Evolutionary conservation across 2,329 filamentous ascomycete genomes (phyloP).

Genomic region (Neurospora crassa): DNA sequence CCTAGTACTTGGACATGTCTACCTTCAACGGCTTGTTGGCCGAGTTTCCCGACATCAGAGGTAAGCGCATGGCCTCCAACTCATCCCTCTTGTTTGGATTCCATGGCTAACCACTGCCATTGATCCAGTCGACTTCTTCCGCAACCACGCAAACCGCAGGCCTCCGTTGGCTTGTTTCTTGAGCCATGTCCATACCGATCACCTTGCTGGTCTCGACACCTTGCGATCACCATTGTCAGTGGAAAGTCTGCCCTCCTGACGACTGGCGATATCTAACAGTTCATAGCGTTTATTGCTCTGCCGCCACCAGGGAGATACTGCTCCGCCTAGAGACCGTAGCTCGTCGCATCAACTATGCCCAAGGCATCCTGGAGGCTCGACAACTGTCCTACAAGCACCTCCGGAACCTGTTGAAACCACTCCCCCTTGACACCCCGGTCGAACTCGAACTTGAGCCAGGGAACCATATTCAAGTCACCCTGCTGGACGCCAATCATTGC

Average conservation of each 20-base stretch:
- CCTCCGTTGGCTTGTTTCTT: constrained; percentile 77
- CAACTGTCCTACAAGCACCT: constrained; percentile 71
- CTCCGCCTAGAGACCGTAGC: constrained; percentile 70
- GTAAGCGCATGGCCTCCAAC: constrained; percentile 24
- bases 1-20: constrained; percentile 49
- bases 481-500: constrained; percentile 90
- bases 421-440: constrained; percentile 75
- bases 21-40: constrained; percentile 63
- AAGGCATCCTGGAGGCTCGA: constrained; percentile 65
- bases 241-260: neutral
- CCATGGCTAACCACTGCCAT: neutral
- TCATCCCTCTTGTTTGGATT: neutral
- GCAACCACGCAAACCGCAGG: constrained; percentile 38
- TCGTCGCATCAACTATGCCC: constrained; percentile 72
- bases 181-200: constrained; percentile 88
- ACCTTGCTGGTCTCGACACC: constrained; percentile 70
- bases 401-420: constrained; percentile 62
- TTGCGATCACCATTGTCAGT: constrained; percentile 63
- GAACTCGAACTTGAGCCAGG: constrained; percentile 63
- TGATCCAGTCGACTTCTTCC: constrained; percentile 68
- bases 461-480: constrained; percentile 64
- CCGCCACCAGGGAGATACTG: constrained; percentile 71
- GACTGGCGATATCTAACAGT: neutral
- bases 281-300: constrained; percentile 70
- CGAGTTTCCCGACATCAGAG: constrained; percentile 73